Percentiles rank a stretch among this genome's conserved stretches.
Conservation (phyloP, 2,329 filamentous ascomycete species). For the Clarireedia paspali region DNA sequence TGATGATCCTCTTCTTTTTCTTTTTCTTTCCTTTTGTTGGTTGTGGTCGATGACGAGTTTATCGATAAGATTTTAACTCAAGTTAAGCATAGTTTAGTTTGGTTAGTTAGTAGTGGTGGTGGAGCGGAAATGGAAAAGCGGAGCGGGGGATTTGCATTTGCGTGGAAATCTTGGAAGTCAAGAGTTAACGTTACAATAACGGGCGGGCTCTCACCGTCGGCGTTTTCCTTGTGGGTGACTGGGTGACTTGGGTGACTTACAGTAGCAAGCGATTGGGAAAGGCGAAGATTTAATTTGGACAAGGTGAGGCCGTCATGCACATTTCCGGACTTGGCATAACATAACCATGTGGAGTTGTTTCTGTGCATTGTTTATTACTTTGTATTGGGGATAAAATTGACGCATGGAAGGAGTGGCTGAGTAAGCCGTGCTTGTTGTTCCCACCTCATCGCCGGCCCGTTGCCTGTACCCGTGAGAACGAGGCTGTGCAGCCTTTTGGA, state of each 20-base stretch:
- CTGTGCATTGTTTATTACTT: too few species aligned
- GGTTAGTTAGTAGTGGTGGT: not conserved
- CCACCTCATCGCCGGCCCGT: too few species aligned
- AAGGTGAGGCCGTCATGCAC: too few species aligned
- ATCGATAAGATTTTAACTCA: not conserved
- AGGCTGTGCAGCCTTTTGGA: not conserved
- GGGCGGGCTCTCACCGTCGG: too few species aligned
- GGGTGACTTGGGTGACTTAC: too few species aligned
- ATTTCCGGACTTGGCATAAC: too few species aligned
- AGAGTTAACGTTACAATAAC: too few species aligned
- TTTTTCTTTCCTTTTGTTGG: not conserved
- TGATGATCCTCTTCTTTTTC: not conserved
- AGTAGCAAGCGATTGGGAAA: not conserved
- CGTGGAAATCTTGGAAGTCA: too few species aligned
- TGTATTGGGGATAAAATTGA: not conserved
- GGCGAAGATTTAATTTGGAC: not conserved
- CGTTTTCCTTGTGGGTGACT: too few species aligned
- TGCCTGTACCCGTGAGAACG: not conserved
- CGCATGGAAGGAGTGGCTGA: not conserved
- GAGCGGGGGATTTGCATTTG: not conserved
- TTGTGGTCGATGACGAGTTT: not conserved
- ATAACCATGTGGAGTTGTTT: too few species aligned
- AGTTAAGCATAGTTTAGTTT: not conserved
- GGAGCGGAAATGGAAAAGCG: not conserved
- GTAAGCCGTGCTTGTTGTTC: not conserved